Conservation (phyloP, 2,329 filamentous ascomycete genomes). For the Cordyceps militaris region DNA sequence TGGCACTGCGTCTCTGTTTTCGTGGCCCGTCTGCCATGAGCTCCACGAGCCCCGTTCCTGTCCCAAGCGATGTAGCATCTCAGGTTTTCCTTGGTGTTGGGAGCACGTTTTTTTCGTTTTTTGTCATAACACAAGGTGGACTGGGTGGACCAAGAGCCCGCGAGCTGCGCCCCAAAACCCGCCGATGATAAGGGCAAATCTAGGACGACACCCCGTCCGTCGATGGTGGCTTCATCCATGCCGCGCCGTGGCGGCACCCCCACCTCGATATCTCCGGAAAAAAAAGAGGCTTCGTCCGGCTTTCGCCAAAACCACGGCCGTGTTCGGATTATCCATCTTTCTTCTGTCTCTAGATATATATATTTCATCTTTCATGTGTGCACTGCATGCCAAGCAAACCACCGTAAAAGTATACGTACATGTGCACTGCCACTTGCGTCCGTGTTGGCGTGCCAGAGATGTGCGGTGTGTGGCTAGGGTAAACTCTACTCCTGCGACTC, state of each 20-base stretch:
- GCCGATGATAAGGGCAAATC: slow-evolving; percentile 27
- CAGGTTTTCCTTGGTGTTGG: too few species aligned
- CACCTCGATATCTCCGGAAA: not conserved
- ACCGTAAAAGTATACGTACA: not conserved
- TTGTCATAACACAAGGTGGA: too few species aligned
- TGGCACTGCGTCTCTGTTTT: not conserved
- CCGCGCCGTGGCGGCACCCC: slow-evolving; percentile 12
- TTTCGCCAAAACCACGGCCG: not conserved
- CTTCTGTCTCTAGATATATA: too few species aligned
- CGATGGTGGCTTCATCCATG: slow-evolving; percentile 28
- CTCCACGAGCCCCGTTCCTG: not conserved
- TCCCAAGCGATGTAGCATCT: not conserved
- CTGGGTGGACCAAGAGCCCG: not conserved
- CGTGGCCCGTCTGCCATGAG: not conserved
- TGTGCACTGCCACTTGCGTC: not conserved
- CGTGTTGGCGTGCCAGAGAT: not conserved
- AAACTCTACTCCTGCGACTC: not conserved
- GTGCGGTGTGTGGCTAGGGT: not conserved
- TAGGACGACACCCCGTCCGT: slow-evolving; percentile 24
- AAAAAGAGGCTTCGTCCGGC: not conserved
- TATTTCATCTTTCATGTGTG: too few species aligned
- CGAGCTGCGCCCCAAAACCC: slow-evolving; percentile 14
- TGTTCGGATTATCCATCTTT: not conserved
- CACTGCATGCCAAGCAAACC: not conserved
- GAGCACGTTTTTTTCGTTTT: too few species aligned